These are phyloP conservation scores for Silybum marianum DNA, from an alignment of 129 eudicot genomes.

Conservation along the genomic window DNA sequence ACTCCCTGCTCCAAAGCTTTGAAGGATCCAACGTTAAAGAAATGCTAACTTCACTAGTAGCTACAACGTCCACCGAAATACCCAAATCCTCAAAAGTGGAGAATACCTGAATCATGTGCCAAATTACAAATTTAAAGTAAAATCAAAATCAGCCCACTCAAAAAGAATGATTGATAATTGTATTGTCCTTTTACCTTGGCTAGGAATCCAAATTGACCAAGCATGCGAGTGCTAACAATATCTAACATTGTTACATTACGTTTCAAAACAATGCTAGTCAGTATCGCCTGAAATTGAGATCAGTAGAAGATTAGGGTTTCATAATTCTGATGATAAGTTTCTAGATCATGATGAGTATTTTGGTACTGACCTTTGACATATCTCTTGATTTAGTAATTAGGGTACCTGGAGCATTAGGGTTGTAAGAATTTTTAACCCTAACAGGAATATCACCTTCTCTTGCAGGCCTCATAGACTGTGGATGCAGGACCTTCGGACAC, in stretches of 20 bases:
- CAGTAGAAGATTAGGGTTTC: background rate
- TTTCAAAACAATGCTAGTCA: conserved; percentile 91
- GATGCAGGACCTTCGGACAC: conserved; percentile 77
- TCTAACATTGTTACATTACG: conserved; percentile 92
- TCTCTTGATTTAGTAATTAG: conserved; percentile 80
- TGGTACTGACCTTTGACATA: conserved; percentile 70
- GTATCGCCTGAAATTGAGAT: conserved; percentile 56
- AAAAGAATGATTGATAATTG: background rate
- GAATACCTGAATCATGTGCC: conserved; percentile 62
- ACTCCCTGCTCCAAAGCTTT: conserved; percentile 91
- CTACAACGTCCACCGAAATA: conserved; percentile 92
- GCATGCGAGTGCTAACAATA: conserved; percentile 94
- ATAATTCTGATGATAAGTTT: background rate
- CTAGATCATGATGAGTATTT: background rate
- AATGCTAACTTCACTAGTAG: conserved; percentile 96
- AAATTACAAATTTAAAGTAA: background rate
- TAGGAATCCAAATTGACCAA: conserved; percentile 91
- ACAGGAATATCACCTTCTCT: conserved; percentile 95
- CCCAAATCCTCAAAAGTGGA: conserved; percentile 87
- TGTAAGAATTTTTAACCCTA: conserved; percentile 95
- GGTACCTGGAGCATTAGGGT: conserved; percentile 97
- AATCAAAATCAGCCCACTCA: background rate
- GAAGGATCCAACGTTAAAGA: conserved; percentile 89
- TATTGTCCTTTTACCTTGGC: conserved; percentile 59
- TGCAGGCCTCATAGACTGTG: conserved; percentile 99